Percentiles rank a stretch among this genome's conserved stretches.
These are phyloP conservation scores for Pyrenophora seminiperda DNA, from an alignment of 2,329 filamentous ascomycete genomes.

Conservation along the genomic window DNA sequence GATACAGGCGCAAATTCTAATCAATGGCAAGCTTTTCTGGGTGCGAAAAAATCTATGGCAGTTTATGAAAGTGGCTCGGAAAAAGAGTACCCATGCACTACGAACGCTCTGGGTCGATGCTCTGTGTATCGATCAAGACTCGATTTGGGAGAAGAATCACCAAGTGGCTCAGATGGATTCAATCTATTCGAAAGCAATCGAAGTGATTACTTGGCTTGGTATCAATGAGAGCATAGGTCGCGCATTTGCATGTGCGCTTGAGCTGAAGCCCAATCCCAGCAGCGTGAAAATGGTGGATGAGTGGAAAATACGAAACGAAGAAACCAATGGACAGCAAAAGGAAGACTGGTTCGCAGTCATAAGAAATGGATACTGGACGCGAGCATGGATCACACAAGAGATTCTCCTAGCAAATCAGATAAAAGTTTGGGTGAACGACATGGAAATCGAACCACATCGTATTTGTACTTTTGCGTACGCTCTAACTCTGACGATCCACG, in stretches of 20 bases:
- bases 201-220: constrained; percentile 25
- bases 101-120: constrained; percentile 32
- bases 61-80: constrained; percentile 8
- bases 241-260: no score
- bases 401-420: constrained; percentile 6
- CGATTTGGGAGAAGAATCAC: constrained; percentile 15
- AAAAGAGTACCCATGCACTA: background rate
- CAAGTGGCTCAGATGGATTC: constrained; percentile 22
- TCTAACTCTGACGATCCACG: no score
- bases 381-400: constrained; percentile 14
- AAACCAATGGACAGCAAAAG: background rate
- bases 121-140: constrained; percentile 35
- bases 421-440: background rate
- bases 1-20: background rate
- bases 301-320: no score
- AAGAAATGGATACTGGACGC: background rate
- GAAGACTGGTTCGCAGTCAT: background rate
- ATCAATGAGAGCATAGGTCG: background rate
- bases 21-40: constrained; percentile 8
- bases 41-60: constrained; percentile 14
- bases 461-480: background rate
- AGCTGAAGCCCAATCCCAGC: no score
- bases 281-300: no score
- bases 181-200: constrained; percentile 15
- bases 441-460: background rate